phyloP scores from a whole-genome alignment of 805 yeast genomes.

The Ogataea glucozyma region DNA sequence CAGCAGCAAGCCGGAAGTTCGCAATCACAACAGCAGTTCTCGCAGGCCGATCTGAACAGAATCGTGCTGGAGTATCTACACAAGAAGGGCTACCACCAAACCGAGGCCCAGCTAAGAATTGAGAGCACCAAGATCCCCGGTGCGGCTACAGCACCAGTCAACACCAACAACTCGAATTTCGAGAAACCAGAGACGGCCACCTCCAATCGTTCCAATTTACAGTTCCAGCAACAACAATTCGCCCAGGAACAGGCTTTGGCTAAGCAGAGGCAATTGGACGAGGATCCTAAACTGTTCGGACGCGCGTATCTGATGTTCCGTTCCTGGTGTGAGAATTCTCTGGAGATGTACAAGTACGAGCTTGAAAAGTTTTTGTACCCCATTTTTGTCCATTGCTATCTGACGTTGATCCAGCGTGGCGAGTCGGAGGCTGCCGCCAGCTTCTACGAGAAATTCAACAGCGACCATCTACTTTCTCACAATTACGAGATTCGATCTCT shows the following conservation, averaged over 20 bases:
- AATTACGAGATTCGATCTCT: conserved; percentile 73
- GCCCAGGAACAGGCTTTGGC: conserved; percentile 27
- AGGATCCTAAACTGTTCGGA: conserved; percentile 70
- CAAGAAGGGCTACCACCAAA: conserved; percentile 90
- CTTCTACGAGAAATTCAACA: conserved; percentile 73
- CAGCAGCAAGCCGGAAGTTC: conserved; percentile 9
- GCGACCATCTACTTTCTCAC: conserved; percentile 75
- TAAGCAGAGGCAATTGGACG: conserved; percentile 42
- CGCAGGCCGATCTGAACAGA: conserved; percentile 86
- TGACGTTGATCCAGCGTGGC: conserved; percentile 72
- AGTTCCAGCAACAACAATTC: conserved; percentile 33
- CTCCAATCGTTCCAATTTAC: conserved; percentile 37
- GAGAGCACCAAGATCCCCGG: conserved; percentile 69
- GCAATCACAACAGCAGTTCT: conserved; percentile 38
- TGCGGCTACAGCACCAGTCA: conserved; percentile 50
- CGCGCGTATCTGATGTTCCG: conserved; percentile 79
- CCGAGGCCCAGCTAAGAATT: conserved; percentile 90
- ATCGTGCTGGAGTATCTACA: conserved; percentile 90
- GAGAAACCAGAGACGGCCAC: conserved; percentile 36
- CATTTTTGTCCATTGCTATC: conserved; percentile 83
- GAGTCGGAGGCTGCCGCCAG: conserved; percentile 61
- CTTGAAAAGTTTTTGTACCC: conserved; percentile 84
- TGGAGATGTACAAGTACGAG: conserved; percentile 90
- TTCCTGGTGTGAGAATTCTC: conserved; percentile 87
- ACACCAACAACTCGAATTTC: conserved; percentile 44